Conservation (phyloP, 2,329 filamentous ascomycete genomes). For the Trichoderma sp. region DNA sequence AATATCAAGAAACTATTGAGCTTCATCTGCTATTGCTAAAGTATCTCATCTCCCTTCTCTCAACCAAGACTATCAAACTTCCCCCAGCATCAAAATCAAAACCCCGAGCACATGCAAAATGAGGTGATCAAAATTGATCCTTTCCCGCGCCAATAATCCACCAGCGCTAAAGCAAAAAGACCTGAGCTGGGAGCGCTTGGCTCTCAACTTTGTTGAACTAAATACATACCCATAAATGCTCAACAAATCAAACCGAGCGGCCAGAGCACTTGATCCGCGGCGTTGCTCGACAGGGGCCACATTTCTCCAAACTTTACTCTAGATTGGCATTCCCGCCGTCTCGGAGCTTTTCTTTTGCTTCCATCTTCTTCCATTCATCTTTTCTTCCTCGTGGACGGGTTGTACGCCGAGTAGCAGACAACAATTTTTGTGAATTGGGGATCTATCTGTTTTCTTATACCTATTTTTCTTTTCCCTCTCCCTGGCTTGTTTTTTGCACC, state of each 20-base stretch:
- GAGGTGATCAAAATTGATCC: neutral
- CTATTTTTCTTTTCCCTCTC: neutral
- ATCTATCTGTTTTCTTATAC: neutral
- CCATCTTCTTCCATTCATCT: neutral
- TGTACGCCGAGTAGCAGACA: neutral
- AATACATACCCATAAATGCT: neutral
- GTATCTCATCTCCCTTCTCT: neutral
- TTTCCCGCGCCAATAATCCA: neutral
- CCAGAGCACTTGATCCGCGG: constrained; percentile 7
- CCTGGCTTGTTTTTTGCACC: neutral
- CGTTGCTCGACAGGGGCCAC: constrained; percentile 2
- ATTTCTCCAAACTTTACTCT: constrained; percentile 8
- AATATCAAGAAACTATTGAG: neutral
- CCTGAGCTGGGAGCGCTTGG: neutral
- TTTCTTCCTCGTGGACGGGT: neutral
- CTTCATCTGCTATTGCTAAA: neutral
- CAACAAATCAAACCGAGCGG: constrained; percentile 17
- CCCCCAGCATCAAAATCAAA: neutral
- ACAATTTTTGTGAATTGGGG: neutral
- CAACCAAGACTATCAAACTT: neutral
- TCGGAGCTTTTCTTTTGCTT: neutral
- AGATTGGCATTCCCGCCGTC: neutral
- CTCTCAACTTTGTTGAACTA: constrained; percentile 4
- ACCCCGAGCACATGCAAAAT: neutral
- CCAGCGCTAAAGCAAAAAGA: neutral